phyloP scores from a whole-genome alignment of 2,329 filamentous ascomycete species.

The Colletotrichum echinochloae region DNA sequence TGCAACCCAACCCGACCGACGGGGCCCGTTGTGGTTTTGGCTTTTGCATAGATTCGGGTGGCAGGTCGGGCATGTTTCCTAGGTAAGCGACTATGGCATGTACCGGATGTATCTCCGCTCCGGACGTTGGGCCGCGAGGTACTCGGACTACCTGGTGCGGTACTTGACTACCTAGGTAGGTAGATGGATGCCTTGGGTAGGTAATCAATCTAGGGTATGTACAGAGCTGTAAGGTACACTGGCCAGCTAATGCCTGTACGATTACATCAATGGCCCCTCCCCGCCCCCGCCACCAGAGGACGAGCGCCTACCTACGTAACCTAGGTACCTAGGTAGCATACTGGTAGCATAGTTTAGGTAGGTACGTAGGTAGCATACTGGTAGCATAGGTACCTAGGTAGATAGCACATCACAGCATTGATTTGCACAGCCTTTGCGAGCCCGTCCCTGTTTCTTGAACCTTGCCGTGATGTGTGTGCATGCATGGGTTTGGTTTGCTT shows the following conservation, averaged over 20 bases:
- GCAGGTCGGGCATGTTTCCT: background rate
- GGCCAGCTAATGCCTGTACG: constrained; percentile 28
- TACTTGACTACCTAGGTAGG: too few species aligned
- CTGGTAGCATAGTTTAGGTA: too few species aligned
- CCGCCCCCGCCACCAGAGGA: constrained; percentile 44
- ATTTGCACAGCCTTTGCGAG: constrained; percentile 7
- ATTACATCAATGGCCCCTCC: constrained; percentile 50
- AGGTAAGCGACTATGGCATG: background rate
- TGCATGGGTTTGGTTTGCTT: too few species aligned
- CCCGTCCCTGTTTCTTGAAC: background rate
- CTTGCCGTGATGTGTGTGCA: background rate
- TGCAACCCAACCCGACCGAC: constrained; percentile 5
- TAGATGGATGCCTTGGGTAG: too few species aligned
- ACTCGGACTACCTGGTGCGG: background rate
- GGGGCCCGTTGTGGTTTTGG: background rate
- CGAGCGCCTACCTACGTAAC: constrained; percentile 18
- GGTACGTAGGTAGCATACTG: too few species aligned
- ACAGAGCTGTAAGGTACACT: too few species aligned
- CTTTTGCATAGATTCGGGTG: constrained; percentile 21
- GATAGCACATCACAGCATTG: constrained; percentile 3
- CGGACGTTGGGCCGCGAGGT: constrained; percentile 4
- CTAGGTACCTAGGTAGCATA: too few species aligned
- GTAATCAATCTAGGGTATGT: constrained; percentile 8
- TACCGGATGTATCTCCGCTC: background rate
- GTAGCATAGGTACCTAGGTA: too few species aligned